A percentile compares a stretch with the other conserved stretches of the same genome.
These are phyloP conservation scores for Dothiorella sarmentorum DNA, from an alignment of 2,329 filamentous ascomycete species.

Conservation along the genomic window DNA sequence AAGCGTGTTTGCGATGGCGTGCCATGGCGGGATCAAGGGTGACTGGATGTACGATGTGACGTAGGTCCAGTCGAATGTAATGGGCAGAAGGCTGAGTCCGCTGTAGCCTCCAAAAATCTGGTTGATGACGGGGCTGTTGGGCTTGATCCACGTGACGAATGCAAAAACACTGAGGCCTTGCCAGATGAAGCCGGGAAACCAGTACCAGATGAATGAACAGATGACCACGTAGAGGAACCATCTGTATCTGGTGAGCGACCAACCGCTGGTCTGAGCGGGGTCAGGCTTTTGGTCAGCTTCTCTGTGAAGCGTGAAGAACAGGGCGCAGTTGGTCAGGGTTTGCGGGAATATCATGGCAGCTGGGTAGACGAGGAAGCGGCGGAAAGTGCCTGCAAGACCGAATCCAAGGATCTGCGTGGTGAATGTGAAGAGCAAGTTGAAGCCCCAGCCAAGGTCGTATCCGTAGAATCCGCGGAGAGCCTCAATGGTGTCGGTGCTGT, in stretches of 20 bases:
- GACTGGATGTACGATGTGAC: conserved; percentile 24
- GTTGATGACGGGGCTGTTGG: conserved; percentile 26
- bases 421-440: conserved; percentile 24
- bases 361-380: conserved; percentile 27
- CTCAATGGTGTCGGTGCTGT: conserved; percentile 37
- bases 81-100: conserved; percentile 17
- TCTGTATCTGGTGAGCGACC: conserved; percentile 25
- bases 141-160: conserved; percentile 28
- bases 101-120: conserved; percentile 26
- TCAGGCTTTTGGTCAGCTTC: background rate
- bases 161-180: conserved; percentile 23
- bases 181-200: conserved; percentile 26
- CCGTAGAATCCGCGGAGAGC: conserved; percentile 13
- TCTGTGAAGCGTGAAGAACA: conserved; percentile 28
- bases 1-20: conserved; percentile 60
- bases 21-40: conserved; percentile 25
- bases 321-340: conserved; percentile 24
- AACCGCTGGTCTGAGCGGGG: conserved; percentile 24
- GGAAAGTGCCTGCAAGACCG: conserved; percentile 26
- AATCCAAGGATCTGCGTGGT: conserved; percentile 20
- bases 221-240: conserved; percentile 27
- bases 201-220: conserved; percentile 27
- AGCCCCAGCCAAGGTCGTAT: conserved; percentile 52
- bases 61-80: conserved; percentile 34
- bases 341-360: conserved; percentile 29